A percentile compares a stretch with the other conserved stretches of the same genome.
Evolutionary conservation across 2,329 filamentous ascomycete species (phyloP).

Genomic region (Aspergillus tanneri): DNA sequence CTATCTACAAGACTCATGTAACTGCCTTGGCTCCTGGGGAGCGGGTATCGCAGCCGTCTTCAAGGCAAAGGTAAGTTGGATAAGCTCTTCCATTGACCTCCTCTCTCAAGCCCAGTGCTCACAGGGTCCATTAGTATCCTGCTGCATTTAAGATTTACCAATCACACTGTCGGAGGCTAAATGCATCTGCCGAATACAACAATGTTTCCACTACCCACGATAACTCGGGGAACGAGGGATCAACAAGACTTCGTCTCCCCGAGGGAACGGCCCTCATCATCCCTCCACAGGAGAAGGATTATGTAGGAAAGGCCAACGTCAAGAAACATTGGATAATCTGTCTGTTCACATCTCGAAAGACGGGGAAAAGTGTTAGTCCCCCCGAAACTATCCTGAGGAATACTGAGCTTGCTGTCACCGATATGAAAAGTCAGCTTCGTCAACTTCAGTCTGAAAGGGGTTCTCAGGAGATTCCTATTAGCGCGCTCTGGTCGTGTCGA

Average conservation of each 20-base stretch:
- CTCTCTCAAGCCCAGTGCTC: background rate
- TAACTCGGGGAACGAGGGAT: background rate
- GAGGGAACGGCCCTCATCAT: conserved; percentile 56
- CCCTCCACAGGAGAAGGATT: conserved; percentile 46
- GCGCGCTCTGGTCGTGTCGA: conserved; percentile 50
- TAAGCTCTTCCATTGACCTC: background rate
- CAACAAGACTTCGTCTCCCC: conserved; percentile 24
- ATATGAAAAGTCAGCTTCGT: conserved; percentile 40
- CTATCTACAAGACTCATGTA: conserved; percentile 53
- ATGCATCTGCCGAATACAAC: conserved; percentile 14
- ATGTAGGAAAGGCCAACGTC: conserved; percentile 4
- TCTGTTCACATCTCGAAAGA: conserved; percentile 56
- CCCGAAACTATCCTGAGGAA: conserved; percentile 49
- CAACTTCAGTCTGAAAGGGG: background rate
- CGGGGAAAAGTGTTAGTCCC: conserved; percentile 44
- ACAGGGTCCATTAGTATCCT: conserved; percentile 45
- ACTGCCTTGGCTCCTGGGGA: conserved; percentile 58
- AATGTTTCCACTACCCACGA: conserved; percentile 5
- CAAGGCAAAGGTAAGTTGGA: conserved; percentile 34
- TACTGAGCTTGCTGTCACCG: conserved; percentile 50
- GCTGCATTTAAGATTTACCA: conserved; percentile 51
- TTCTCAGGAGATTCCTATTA: conserved; percentile 18
- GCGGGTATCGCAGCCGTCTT: conserved; percentile 58
- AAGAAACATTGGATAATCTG: conserved; percentile 57
- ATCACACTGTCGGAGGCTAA: conserved; percentile 45